Evolutionary conservation across 148 eudicot species (phyloP).

Genomic region (Cornus suecica): DNA sequence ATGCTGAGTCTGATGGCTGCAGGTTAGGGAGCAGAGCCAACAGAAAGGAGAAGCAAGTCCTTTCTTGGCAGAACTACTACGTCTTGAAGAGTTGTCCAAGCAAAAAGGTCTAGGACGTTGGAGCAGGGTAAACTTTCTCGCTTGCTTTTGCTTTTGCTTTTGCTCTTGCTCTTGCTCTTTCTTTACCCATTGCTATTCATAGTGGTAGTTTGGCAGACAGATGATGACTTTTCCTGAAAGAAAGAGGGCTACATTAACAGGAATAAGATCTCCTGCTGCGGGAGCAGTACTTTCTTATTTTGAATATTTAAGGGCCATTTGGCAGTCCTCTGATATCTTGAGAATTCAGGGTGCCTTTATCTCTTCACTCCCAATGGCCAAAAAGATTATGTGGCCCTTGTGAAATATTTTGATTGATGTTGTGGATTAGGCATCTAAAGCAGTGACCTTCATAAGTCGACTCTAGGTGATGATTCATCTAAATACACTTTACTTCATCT

Average conservation of each 20-base stretch:
- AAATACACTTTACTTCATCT: no score
- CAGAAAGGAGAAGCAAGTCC: conserved; percentile 76
- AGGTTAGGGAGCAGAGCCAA: conserved; percentile 84
- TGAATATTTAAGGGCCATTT: background rate
- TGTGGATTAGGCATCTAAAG: background rate
- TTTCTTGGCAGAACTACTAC: conserved; percentile 43
- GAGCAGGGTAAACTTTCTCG: conserved; percentile 59
- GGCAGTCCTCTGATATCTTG: background rate
- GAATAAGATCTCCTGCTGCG: background rate
- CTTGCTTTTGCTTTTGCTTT: background rate
- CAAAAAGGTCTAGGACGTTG: conserved; percentile 83
- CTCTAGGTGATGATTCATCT: background rate
- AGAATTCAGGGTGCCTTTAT: background rate
- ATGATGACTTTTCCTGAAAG: background rate
- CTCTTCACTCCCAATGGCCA: background rate
- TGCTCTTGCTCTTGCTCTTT: background rate
- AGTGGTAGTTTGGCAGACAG: background rate
- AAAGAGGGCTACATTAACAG: background rate
- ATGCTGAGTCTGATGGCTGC: conserved; percentile 13
- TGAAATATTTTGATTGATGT: background rate
- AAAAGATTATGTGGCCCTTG: background rate
- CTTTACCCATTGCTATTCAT: background rate
- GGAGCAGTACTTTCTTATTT: background rate
- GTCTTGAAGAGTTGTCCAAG: conserved; percentile 80
- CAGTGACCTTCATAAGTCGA: background rate